Evolutionary conservation across 768 basidiomycete genomes (phyloP), one percentile per base, ranked within the genome.

Genomic region (Imleria badia): DNA sequence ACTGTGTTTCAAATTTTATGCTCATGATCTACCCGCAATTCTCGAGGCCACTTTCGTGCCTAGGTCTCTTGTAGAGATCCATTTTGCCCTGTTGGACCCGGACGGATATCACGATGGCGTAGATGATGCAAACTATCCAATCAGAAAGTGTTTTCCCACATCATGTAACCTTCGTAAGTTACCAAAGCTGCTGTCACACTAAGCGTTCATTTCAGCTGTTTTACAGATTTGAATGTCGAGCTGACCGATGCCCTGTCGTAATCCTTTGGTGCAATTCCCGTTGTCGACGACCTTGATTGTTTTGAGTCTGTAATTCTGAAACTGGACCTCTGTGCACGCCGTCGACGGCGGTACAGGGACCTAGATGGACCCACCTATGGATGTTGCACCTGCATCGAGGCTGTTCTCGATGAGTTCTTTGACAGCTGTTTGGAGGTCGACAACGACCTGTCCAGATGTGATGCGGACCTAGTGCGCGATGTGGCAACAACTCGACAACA

Each of bases 351-450:
- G 38, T 41, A 49, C n/a, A n/a, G 34, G 40, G n/a, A 20, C 13
- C 31, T 19, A 22, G 19, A 33, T 13, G 39, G 19, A 64, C 85
- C 30, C 42, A 91, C 96, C 95, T 39, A 99, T 83, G 60, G 74
- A 84, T 0, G 89, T 94, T 0, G 94, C 91, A 0, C 89, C 89
- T 1, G 97, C 94, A 69, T 99, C 97, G 29, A 98, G 75, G 53
- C 92, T 91, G 68, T 99, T 99, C 73, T 99, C 97, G 3, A 99
- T 82, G 10, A 98, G 83, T 70, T 99, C 97, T 68, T 98, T 99
- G 54, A 98, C 86, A 2, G 94, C 93, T 0, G 89, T 91, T 67
- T 94, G 93, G 1, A 98, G 81, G 67, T 97, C 94, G 29, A 95
- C 79, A 1, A 98, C 89, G 43, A 98, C 96, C 69, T 98, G 97